Percentiles rank a stretch among this genome's conserved stretches.
Conservation (phyloP, 768 basidiomycete genomes). For the Rhodocollybia butyracea region DNA sequence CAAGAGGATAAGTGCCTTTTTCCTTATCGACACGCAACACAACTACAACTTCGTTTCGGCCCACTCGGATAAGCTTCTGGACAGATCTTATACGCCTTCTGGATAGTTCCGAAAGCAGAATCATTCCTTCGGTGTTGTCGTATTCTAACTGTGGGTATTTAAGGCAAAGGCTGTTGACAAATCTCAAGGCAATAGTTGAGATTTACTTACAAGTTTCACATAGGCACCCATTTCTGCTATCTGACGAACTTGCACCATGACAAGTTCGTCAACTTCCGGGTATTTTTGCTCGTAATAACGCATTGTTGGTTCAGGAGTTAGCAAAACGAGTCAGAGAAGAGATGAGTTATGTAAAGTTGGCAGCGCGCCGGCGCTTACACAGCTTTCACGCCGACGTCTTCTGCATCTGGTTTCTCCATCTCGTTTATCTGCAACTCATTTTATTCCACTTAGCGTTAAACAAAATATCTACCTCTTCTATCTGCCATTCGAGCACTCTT, state of each 20-base stretch:
- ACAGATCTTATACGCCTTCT: conserved; percentile 94
- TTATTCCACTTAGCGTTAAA: too few relatives aligned
- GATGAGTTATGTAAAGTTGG: background rate
- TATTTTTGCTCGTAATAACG: conserved; percentile 92
- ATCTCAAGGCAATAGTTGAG: background rate
- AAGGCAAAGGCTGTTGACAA: background rate
- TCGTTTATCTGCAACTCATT: too few relatives aligned
- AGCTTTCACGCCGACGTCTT: too few relatives aligned
- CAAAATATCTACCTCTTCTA: too few relatives aligned
- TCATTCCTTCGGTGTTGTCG: conserved; percentile 99
- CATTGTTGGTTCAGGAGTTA: conserved; percentile 40
- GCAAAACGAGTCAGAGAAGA: background rate
- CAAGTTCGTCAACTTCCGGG: conserved; percentile 95
- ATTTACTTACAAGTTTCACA: conserved; percentile 81
- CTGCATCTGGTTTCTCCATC: too few relatives aligned
- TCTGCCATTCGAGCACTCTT: too few relatives aligned
- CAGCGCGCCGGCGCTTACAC: background rate
- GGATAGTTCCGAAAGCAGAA: conserved; percentile 96
- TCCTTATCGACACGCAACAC: conserved; percentile 98
- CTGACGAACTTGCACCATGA: conserved; percentile 99
- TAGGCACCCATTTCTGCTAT: conserved; percentile 99
- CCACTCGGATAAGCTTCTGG: conserved; percentile 96
- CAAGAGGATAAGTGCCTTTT: conserved; percentile 62
- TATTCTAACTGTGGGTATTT: conserved; percentile 76
- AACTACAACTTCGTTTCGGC: conserved; percentile 97